phyloP scores from a whole-genome alignment of 768 basidiomycete species.

The Russula earlei region DNA sequence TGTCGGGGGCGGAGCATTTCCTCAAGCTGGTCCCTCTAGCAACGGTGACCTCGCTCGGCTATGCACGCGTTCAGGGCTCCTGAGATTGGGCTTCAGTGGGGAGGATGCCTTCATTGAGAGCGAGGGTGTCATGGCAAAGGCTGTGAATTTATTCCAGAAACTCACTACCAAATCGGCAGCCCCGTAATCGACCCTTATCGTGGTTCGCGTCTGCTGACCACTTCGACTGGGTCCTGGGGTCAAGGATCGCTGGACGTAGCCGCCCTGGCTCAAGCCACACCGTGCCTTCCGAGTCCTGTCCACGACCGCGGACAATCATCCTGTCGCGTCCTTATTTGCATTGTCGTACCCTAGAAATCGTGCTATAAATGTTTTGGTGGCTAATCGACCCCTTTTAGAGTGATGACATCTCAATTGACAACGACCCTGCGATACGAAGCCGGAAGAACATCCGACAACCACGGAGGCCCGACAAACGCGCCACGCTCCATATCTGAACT shows the following conservation, averaged over 20 bases:
- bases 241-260: constrained; percentile 2
- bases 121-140: background rate
- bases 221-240: background rate
- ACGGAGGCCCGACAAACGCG: constrained; percentile 17
- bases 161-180: background rate
- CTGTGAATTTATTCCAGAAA: constrained; percentile 3
- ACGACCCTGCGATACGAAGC: constrained; percentile 3
- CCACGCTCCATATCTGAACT: background rate
- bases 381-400: constrained; percentile 5
- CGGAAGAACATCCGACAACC: constrained; percentile 17
- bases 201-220: constrained; percentile 1
- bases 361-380: background rate
- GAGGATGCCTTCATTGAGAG: constrained; percentile 15
- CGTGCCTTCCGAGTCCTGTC: too few relatives aligned
- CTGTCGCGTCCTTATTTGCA: background rate
- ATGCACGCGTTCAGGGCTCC: background rate
- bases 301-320: constrained; percentile 3
- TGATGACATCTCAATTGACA: constrained; percentile 6
- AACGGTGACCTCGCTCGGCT: constrained; percentile 10
- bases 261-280: background rate
- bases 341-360: constrained; percentile 7
- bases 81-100: constrained; percentile 15
- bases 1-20: constrained; percentile 1
- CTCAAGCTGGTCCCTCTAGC: background rate
- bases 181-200: background rate